Conservation (phyloP, 495 filamentous ascomycete species). For the Podospora didyma region DNA sequence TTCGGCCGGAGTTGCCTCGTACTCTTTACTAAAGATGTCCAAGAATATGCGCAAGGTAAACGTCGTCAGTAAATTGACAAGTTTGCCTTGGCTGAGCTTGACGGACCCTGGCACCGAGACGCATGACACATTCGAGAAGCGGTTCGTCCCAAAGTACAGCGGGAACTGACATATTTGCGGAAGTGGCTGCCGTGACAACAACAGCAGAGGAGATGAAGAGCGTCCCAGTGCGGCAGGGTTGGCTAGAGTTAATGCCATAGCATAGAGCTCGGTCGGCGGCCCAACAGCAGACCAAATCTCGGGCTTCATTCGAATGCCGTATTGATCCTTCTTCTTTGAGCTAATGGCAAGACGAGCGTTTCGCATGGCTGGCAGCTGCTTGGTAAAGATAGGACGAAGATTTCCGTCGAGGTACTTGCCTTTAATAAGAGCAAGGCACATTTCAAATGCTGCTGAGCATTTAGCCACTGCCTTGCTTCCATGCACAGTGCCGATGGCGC, state of each 20-base stretch:
- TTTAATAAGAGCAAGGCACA: constrained; percentile 67
- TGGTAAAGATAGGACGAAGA: constrained; percentile 69
- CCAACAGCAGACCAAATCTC: constrained; percentile 60
- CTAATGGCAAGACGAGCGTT: constrained; percentile 86
- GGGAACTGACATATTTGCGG: constrained; percentile 64
- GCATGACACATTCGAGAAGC: constrained; percentile 52
- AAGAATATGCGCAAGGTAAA: constrained; percentile 75
- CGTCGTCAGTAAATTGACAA: constrained; percentile 48
- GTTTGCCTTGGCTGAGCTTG: constrained; percentile 30
- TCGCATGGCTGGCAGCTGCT: constrained; percentile 74
- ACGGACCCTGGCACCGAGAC: constrained; percentile 38
- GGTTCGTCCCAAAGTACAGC: constrained; percentile 62
- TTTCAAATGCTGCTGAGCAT: constrained; percentile 83
- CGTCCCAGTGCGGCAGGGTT: constrained; percentile 55
- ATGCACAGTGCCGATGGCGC: constrained; percentile 56
- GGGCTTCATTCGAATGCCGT: constrained; percentile 77
- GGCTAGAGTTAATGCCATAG: constrained; percentile 60
- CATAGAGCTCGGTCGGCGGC: constrained; percentile 54
- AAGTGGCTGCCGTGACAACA: constrained; percentile 66
- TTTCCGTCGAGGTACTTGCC: constrained; percentile 66
- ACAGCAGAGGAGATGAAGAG: constrained; percentile 58
- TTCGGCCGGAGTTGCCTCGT: constrained; percentile 54
- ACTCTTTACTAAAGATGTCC: constrained; percentile 89
- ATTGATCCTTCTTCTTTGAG: constrained; percentile 67
- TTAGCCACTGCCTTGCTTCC: constrained; percentile 75